Base-by-base conservation (phyloP, 371 early-diverging fungal genomes). In the Mucor mucedo region DNA sequence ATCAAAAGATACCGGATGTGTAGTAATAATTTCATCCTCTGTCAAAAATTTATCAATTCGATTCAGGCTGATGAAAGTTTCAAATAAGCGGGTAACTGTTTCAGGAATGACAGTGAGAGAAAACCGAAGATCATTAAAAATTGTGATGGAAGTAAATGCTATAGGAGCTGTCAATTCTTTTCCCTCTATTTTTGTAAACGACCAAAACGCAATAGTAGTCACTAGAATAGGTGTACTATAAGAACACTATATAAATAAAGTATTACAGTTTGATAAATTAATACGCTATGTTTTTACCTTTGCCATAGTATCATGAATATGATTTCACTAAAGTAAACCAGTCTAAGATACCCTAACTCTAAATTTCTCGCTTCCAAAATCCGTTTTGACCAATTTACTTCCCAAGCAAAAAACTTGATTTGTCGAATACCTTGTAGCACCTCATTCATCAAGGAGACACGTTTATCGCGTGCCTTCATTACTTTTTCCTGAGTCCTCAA, bases 21-120 rank as follows among this genome's bases (percentile, higher is more conserved):
- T 10, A 29, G 16, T 40, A 14, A 21, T 6, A 6, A 95, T 73
- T 60, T 95, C 96, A 7, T 83, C 79, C 60, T 93, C 89, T 13
- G 82, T 72, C 62, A 97, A 77, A 49, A 90, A 88, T 21, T 71
- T 72, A 63, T 90, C 80, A 54, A 96, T 89, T 65, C 97, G 89
- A 3, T 71, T 58, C 4, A 82, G 54, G 70, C 82, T 82, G 28
- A 68, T 58, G 5, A 60, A 55, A 5, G 58, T 52, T 49, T 72
- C 68, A 7, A 67, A 16, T n/a, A 35, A n/a, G 2, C 69, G 65
- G 49, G 79, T 74, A 42, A 86, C 66, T 2, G 70, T 68, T 30
- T 77, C 77, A 6, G 88, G 88, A 10, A 85, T 63, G 4, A 78
- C 79, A 32, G 83, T 84, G 28, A 87, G 56, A 16, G 86, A 80